Evolutionary conservation across 352 stramenopile species (phyloP).

Genomic region (Phytophthora pisi): DNA sequence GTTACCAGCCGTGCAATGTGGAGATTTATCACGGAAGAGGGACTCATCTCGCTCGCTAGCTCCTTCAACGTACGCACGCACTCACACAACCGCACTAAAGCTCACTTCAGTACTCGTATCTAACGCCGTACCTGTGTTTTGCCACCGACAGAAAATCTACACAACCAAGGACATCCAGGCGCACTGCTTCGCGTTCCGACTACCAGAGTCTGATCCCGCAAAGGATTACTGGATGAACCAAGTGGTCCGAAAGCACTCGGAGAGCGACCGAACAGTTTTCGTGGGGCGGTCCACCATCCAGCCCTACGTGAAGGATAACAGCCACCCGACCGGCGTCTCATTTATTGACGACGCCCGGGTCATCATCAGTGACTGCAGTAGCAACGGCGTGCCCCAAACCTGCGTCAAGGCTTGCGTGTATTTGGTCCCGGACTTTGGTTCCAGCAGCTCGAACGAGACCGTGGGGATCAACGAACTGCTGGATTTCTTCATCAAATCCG

Average conservation of each 20-base stretch:
- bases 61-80: constrained; percentile 28
- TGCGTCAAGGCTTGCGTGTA: constrained; percentile 31
- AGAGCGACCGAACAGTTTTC: constrained; percentile 25
- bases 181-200: constrained; percentile 27
- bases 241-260: constrained; percentile 25
- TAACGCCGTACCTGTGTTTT: constrained; percentile 7
- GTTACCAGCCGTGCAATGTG: constrained; percentile 32
- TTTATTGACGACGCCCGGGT: constrained; percentile 30
- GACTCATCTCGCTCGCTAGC: constrained; percentile 26
- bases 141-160: constrained; percentile 33
- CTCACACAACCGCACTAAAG: not conserved
- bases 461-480: constrained; percentile 33
- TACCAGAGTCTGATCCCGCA: constrained; percentile 18
- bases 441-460: constrained; percentile 18
- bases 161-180: constrained; percentile 31
- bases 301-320: constrained; percentile 34
- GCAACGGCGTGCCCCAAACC: constrained; percentile 15
- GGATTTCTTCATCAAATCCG: constrained; percentile 34
- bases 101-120: not conserved
- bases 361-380: constrained; percentile 23
- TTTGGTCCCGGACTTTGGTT: constrained; percentile 33
- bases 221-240: constrained; percentile 35
- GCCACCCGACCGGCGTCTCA: constrained; percentile 27
- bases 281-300: constrained; percentile 35
- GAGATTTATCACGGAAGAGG: constrained; percentile 30